These are phyloP conservation scores for Penicillium diatomitis DNA, from an alignment of 495 filamentous ascomycete species.

Conservation along the genomic window DNA sequence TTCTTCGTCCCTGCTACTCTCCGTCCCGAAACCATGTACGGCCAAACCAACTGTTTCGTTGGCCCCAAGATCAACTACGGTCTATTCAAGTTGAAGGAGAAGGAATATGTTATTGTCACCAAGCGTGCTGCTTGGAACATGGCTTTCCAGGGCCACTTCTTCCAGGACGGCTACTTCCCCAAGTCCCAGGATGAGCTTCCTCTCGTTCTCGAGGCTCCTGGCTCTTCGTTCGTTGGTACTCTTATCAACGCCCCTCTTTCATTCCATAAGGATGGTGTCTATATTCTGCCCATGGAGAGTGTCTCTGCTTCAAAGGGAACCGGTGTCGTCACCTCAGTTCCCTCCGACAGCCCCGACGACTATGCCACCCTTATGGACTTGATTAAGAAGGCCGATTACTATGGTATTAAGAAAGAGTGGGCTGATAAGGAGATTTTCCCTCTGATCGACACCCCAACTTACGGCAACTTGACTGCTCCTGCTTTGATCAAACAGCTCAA, in stretches of 20 bases:
- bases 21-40: constrained; percentile 96
- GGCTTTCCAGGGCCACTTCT: constrained; percentile 86
- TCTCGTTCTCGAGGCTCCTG: constrained; percentile 54
- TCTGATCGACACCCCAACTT: constrained; percentile 84
- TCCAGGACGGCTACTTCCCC: constrained; percentile 61
- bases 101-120: constrained; percentile 78
- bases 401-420: constrained; percentile 96
- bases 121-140: constrained; percentile 89
- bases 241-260: constrained; percentile 82
- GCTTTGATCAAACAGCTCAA: constrained; percentile 85
- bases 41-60: constrained; percentile 93
- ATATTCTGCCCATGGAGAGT: constrained; percentile 89
- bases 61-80: constrained; percentile 87
- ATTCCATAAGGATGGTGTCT: constrained; percentile 72
- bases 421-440: constrained; percentile 77
- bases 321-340: constrained; percentile 90
- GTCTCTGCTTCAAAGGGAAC: constrained; percentile 91
- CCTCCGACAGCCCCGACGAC: constrained; percentile 92
- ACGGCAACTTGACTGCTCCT: constrained; percentile 75
- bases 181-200: constrained; percentile 46
- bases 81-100: constrained; percentile 73
- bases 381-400: constrained; percentile 94
- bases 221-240: constrained; percentile 77
- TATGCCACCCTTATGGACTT: constrained; percentile 84
- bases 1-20: constrained; percentile 89